Evolutionary conservation across 495 filamentous ascomycete species (phyloP).

Genomic region (Hypoxylon fragiforme): DNA sequence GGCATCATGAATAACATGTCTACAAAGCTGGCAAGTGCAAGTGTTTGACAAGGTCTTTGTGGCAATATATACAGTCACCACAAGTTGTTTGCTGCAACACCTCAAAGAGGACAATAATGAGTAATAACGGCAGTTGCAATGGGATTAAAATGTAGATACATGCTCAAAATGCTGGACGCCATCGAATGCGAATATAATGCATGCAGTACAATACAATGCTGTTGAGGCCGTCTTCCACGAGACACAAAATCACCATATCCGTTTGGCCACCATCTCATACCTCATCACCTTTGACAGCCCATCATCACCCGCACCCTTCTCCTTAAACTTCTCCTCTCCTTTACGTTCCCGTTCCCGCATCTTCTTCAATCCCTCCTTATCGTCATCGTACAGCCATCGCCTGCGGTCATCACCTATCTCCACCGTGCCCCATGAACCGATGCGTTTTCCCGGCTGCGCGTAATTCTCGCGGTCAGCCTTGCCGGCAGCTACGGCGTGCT

Average conservation of each 20-base stretch:
- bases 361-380: slow-evolving; percentile 67
- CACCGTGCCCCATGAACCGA: slow-evolving; percentile 80
- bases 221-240: too few species aligned
- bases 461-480: slow-evolving; percentile 57
- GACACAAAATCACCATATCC: slow-evolving; percentile 75
- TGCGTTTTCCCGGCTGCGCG: slow-evolving; percentile 69
- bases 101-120: too few species aligned
- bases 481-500: slow-evolving; percentile 52
- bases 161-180: slow-evolving; percentile 14
- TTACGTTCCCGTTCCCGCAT: slow-evolving; percentile 69
- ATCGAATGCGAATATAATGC: slow-evolving; percentile 10
- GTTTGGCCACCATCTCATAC: slow-evolving; percentile 92
- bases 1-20: too few species aligned
- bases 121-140: not conserved
- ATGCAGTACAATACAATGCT: slow-evolving; percentile 14
- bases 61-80: too few species aligned
- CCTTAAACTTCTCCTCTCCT: slow-evolving; percentile 58
- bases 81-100: too few species aligned
- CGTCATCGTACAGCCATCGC: slow-evolving; percentile 84
- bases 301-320: slow-evolving; percentile 55
- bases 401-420: slow-evolving; percentile 89
- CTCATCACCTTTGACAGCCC: slow-evolving; percentile 71
- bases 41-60: too few species aligned
- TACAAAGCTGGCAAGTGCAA: too few species aligned
- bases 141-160: slow-evolving; percentile 19